Base-by-base conservation (phyloP, 2,329 filamentous ascomycete species). In the Colletotrichum chlorophyti region DNA sequence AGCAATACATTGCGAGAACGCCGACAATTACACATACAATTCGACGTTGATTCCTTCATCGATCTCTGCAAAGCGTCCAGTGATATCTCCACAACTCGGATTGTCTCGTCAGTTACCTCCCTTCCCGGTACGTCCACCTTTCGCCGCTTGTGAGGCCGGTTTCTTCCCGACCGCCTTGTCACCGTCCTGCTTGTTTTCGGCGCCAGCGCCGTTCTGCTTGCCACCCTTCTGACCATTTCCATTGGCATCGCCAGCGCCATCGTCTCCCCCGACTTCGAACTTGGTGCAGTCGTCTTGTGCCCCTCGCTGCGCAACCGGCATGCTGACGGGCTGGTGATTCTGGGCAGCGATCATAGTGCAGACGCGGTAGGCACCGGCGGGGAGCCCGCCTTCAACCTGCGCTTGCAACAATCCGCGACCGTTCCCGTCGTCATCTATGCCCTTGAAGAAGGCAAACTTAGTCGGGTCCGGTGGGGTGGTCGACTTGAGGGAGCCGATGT, bases 291-390 rank as follows among this genome's bases (percentile, higher is more conserved):
- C 81, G 64, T 84, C 81, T 66, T 83, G 81, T 5, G 78, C 70
- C 42, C 81, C 81, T 63, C 81, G 75, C 69, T 83, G 79, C 52
- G 81, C 81, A 46, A 83, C 72, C 24, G 83, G 83, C 83, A 86
- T 86, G 21, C 82, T 65, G 2, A 85, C 83, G 12, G 81, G 82
- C 68, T 84, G 82, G 69, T 84, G 81, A 65, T 83, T 84, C 59
- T 69, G 70, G 4, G 79, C 72, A 2, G 79, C 74, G 19, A 76
- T 76, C 72, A 84, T 79, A 17, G 79, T 81, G 66, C 81, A 84
- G 37, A 78, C 77, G 47, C 82, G 75, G 68, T 83, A 83, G 59
- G 68, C 65, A 4, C 81, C 82, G 26, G 69, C 69, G 9, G 78
- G 74, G 19, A 84, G 73, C 21, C 82, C 81, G 2, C 71, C 77